Evolutionary conservation across 1,139 yeast genomes (phyloP).

Genomic region (Yamadazyma triangularis): DNA sequence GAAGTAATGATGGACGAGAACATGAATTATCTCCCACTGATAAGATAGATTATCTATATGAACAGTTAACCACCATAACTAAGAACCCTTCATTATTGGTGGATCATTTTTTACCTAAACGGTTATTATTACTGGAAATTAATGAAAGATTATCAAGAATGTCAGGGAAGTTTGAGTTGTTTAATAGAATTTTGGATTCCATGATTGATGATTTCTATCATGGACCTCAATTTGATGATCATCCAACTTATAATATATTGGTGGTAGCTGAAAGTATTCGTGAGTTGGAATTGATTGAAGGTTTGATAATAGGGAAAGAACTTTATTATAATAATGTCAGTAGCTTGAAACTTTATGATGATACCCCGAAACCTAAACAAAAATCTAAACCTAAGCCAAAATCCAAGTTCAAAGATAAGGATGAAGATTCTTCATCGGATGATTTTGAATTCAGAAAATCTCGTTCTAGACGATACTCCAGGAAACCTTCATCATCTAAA

Average conservation of each 20-base stretch:
- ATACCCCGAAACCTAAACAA: too few species aligned
- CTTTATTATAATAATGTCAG: constrained; percentile 56
- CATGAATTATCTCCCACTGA: constrained; percentile 7
- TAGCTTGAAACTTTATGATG: constrained; percentile 55
- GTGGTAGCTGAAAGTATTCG: constrained; percentile 60
- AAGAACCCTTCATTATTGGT: constrained; percentile 69
- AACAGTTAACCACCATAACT: constrained; percentile 46
- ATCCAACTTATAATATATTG: constrained; percentile 27
- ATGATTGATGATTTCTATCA: constrained; percentile 15
- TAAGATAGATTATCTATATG: constrained; percentile 32
- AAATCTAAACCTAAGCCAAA: too few species aligned
- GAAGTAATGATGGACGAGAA: constrained; percentile 6
- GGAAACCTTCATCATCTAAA: constrained; percentile 3
- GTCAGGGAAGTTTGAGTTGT: constrained; percentile 55
- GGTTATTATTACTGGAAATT: constrained; percentile 58
- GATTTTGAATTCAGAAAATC: not conserved
- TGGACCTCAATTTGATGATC: constrained; percentile 11
- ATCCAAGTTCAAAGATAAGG: not conserved
- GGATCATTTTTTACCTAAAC: constrained; percentile 71
- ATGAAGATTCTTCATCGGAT: not conserved
- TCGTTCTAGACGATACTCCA: constrained; percentile 5
- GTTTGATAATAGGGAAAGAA: constrained; percentile 57
- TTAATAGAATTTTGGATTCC: constrained; percentile 47
- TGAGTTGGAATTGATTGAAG: constrained; percentile 69
- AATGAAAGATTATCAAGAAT: constrained; percentile 49